phyloP scores from a whole-genome alignment of 2,329 filamentous ascomycete species.

The Colletotrichum gigasporum region DNA sequence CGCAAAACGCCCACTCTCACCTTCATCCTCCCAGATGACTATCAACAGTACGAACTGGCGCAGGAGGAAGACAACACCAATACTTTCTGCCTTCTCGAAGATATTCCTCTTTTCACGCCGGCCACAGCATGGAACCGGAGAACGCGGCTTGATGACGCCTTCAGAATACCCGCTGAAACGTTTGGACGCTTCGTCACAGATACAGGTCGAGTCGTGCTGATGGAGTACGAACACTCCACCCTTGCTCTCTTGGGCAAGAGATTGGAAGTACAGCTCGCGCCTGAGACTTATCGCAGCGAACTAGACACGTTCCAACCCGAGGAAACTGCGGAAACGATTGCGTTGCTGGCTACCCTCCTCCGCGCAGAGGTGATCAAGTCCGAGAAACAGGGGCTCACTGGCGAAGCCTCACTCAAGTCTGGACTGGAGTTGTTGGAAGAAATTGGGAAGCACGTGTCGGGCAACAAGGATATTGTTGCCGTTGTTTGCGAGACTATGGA shows the following conservation, averaged over 20 bases:
- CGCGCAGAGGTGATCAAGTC: conserved; percentile 56
- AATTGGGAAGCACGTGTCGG: conserved; percentile 60
- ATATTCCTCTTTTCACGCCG: conserved; percentile 70
- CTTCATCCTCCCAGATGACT: conserved; percentile 76
- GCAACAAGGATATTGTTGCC: conserved; percentile 78
- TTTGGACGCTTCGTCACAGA: conserved; percentile 80
- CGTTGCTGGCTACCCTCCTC: conserved; percentile 77
- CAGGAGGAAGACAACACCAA: conserved; percentile 90
- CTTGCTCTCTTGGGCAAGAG: conserved; percentile 82
- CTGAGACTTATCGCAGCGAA: conserved; percentile 62
- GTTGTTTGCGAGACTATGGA: conserved; percentile 90
- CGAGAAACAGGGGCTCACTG: conserved; percentile 33
- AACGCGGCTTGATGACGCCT: conserved; percentile 57
- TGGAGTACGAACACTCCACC: conserved; percentile 83
- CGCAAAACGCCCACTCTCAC: conserved; percentile 79
- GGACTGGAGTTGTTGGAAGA: conserved; percentile 64
- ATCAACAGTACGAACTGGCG: conserved; percentile 79
- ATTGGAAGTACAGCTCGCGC: conserved; percentile 72
- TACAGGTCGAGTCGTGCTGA: conserved; percentile 76
- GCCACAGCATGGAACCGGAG: conserved; percentile 55
- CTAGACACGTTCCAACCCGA: conserved; percentile 65
- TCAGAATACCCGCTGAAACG: conserved; percentile 73
- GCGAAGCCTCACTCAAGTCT: conserved; percentile 37
- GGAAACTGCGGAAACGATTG: conserved; percentile 77
- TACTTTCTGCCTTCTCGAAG: conserved; percentile 73